phyloP scores from a whole-genome alignment of 1,284 basidiomycete species.

The Ceratobasidium sp. region DNA sequence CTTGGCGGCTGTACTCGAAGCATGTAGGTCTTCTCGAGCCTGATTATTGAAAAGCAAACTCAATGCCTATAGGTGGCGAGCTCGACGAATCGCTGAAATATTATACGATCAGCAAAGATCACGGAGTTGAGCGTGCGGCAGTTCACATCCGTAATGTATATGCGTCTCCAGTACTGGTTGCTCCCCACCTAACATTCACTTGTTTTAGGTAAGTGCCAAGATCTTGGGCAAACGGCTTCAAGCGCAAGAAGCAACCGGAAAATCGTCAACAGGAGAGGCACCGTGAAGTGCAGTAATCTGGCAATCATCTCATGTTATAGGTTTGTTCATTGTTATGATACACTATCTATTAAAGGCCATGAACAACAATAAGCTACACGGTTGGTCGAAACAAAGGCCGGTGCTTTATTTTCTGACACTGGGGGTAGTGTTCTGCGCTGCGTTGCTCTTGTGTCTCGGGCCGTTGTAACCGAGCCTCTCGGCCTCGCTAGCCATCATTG shows the following conservation, averaged over 20 bases:
- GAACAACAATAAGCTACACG: too few relatives aligned
- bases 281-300: background rate
- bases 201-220: conserved; percentile 72
- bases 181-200: conserved; percentile 41
- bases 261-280: background rate
- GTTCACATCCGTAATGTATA: conserved; percentile 77
- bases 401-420: background rate
- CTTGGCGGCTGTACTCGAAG: conserved; percentile 87
- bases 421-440: background rate
- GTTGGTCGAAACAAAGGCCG: background rate
- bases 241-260: conserved; percentile 10
- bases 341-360: too few relatives aligned
- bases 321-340: background rate
- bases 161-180: conserved; percentile 39
- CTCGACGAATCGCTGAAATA: conserved; percentile 80
- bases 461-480: conserved; percentile 11
- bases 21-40: conserved; percentile 61
- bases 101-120: conserved; percentile 77
- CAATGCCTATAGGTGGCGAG: conserved; percentile 63
- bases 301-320: background rate
- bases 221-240: conserved; percentile 63
- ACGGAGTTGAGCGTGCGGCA: conserved; percentile 83
- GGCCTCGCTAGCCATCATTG: conserved; percentile 10
- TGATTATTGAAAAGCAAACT: conserved; percentile 47
- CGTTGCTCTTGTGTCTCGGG: background rate